A percentile compares a stretch with the other conserved stretches of the same genome.
phyloP scores from a whole-genome alignment of 768 basidiomycete species.

The Tulasnella sp. region DNA sequence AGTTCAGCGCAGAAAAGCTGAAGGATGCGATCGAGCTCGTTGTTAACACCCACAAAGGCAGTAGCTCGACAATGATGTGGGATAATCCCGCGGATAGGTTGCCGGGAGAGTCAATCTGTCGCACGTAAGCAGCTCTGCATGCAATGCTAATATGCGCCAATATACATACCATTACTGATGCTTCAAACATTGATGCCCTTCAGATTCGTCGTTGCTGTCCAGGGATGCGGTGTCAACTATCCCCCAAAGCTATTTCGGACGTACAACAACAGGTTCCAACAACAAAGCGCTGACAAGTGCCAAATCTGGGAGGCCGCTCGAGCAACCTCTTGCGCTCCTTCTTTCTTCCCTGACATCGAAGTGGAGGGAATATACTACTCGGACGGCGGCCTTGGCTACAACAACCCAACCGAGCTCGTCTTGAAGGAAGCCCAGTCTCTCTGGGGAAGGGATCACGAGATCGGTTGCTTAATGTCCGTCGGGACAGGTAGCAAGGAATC shows the following conservation, averaged over 20 bases:
- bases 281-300: conserved; percentile 8
- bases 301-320: conserved; percentile 26
- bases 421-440: not conserved
- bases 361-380: conserved; percentile 1
- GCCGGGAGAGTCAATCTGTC: not conserved
- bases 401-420: conserved; percentile 11
- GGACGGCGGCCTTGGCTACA: conserved; percentile 16
- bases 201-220: conserved; percentile 17
- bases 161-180: too few relatives aligned
- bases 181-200: not conserved
- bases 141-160: too few relatives aligned
- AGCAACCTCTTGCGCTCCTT: conserved; percentile 23
- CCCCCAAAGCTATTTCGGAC: conserved; percentile 14
- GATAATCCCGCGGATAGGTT: not conserved
- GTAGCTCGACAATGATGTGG: not conserved
- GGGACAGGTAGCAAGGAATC: not conserved
- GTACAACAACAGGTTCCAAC: conserved; percentile 4
- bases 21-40: conserved; percentile 11
- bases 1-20: conserved; percentile 7
- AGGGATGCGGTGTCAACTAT: conserved; percentile 1
- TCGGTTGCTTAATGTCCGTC: not conserved
- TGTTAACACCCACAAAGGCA: not conserved
- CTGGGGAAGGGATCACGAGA: not conserved
- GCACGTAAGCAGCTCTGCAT: not conserved
- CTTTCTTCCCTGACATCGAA: conserved; percentile 20